Evolutionary conservation across 2,329 filamentous ascomycete species (phyloP).

Genomic region (Monosporascus cannonballus): DNA sequence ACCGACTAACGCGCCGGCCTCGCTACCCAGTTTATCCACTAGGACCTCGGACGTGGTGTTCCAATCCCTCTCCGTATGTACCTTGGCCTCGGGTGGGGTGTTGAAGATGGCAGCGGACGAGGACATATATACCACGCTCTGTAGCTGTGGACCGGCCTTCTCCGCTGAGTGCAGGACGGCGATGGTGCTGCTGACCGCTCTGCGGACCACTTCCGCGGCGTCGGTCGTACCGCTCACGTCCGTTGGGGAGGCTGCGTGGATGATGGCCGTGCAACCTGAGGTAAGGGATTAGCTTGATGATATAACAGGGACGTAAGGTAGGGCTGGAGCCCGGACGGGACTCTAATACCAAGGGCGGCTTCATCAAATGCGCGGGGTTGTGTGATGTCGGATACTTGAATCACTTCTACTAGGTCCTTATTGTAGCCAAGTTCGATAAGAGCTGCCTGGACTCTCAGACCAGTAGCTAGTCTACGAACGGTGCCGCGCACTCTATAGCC

Average conservation of each 20-base stretch:
- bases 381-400: slow-evolving; percentile 19
- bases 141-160: slow-evolving; percentile 13
- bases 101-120: slow-evolving; percentile 20
- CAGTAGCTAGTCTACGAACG: slow-evolving; percentile 18
- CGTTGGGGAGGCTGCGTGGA: slow-evolving; percentile 21
- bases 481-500: slow-evolving; percentile 23
- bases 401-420: slow-evolving; percentile 15
- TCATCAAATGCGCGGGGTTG: slow-evolving; percentile 13
- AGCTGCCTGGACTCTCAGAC: slow-evolving; percentile 17
- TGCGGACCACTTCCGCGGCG: slow-evolving; percentile 18
- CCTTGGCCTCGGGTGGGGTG: slow-evolving; percentile 10
- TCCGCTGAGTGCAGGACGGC: slow-evolving; percentile 16
- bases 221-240: slow-evolving; percentile 14
- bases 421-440: slow-evolving; percentile 15
- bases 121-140: slow-evolving; percentile 19
- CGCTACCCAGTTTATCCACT: slow-evolving; percentile 8
- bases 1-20: slow-evolving; percentile 16
- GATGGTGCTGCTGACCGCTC: slow-evolving; percentile 14
- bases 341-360: slow-evolving; percentile 16
- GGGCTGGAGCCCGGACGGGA: neutral
- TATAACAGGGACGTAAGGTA: neutral
- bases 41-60: slow-evolving; percentile 16
- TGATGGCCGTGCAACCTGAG: slow-evolving; percentile 20
- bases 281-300: neutral
- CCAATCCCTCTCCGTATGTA: slow-evolving; percentile 21